Evolutionary conservation across 345 rosid species (phyloP), one percentile per base, ranked within the genome.

Genomic region (Citrus maxima): DNA sequence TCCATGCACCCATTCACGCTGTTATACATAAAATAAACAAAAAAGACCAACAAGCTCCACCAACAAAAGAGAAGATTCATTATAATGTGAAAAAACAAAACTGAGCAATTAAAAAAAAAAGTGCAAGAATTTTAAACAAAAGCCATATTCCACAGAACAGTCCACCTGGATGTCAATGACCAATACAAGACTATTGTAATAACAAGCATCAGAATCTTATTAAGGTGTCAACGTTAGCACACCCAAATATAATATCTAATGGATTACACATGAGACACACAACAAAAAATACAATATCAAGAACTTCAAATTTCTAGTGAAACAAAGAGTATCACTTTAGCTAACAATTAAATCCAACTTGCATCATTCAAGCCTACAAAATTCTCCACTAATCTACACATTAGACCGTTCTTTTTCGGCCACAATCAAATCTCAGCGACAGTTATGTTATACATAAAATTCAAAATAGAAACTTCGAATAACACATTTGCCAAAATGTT

Each of bases 201-300:
- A 65, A 27, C 49, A 80, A 77, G 89, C 89, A 90, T 90, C 90
- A 84, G 93, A 89, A 91, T 88, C 86, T 78, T 74, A 58, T 69
- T 67, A 75, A 78, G 66, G 81, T 70, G 62, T 72, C 51, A 79
- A 78, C 80, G 78, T 61, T 79, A 71, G 82, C 83, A 74, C 76
- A 67, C 58, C 69, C 75, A 69, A 46, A 80, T 72, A 60, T 71
- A 61, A 59, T 58, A 81, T 81, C 67, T 62, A 80, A 75, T 54
- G 55, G 46, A 55, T 54, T 54, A 54, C 22, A 8, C 7, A 18
- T 56, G n/a, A 69, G 38, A 82, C 46, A 58, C 54, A 27, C 35
- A 80, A 74, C 42, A 77, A 84, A 77, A 73, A 32, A 79, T 58
- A 78, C 75, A 78, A 10, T 21, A 85, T 64, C 56, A 70, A 25